Conservation (phyloP, 768 basidiomycete species). For the Suillus occidentalis region DNA sequence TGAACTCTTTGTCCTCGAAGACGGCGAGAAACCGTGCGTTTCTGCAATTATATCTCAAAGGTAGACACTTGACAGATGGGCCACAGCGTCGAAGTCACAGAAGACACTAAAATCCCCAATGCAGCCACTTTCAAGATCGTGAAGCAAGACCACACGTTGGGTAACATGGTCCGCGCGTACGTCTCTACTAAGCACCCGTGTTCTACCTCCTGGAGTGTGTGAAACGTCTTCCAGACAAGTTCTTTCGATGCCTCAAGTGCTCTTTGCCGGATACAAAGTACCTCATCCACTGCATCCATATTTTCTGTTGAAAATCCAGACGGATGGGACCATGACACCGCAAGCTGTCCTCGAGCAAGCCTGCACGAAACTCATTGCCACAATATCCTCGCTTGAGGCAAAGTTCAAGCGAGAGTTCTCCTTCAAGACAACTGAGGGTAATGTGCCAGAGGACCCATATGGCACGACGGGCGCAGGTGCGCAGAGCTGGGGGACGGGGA, state of each 20-base stretch:
- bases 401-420: slow-evolving; percentile 85
- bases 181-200: slow-evolving; percentile 28
- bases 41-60: slow-evolving; percentile 12
- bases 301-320: slow-evolving; percentile 94
- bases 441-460: slow-evolving; percentile 49
- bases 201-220: slow-evolving; percentile 14
- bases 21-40: slow-evolving; percentile 91
- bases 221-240: slow-evolving; percentile 65
- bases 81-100: slow-evolving; percentile 82
- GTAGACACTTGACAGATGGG: slow-evolving; percentile 9
- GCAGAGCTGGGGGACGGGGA: slow-evolving; percentile 45
- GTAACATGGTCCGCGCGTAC: slow-evolving; percentile 94
- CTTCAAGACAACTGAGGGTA: slow-evolving; percentile 68
- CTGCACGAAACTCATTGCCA: slow-evolving; percentile 76
- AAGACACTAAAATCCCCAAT: slow-evolving; percentile 98
- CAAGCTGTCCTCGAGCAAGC: slow-evolving; percentile 81
- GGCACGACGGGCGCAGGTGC: slow-evolving; percentile 42
- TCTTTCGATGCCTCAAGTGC: slow-evolving; percentile 79
- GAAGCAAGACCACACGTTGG: slow-evolving; percentile 97
- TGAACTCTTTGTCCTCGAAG: slow-evolving; percentile 88
- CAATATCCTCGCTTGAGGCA: slow-evolving; percentile 62
- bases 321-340: slow-evolving; percentile 84
- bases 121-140: slow-evolving; percentile 92
- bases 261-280: slow-evolving; percentile 98
- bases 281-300: slow-evolving; percentile 95